phyloP scores from a whole-genome alignment of 148 eudicot species.

The Euryodendron excelsum region DNA sequence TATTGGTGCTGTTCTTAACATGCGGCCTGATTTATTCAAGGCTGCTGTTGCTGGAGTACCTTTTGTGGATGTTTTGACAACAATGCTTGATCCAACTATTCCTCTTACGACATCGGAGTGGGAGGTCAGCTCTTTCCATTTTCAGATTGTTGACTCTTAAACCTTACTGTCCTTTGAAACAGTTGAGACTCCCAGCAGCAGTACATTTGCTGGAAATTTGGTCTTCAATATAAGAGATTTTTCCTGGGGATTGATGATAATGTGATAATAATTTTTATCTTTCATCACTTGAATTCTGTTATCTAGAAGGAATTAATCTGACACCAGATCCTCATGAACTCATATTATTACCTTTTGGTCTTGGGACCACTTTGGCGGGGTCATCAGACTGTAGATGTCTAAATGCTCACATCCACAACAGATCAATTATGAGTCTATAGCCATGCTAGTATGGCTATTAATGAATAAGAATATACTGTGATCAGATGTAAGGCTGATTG shows the following conservation, averaged over 20 bases:
- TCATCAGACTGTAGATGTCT: not conserved
- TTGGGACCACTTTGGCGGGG: too few relatives aligned
- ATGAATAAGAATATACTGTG: not conserved
- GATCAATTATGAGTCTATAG: not conserved
- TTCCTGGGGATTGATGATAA: not conserved
- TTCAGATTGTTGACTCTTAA: not conserved
- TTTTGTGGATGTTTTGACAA: constrained; percentile 87
- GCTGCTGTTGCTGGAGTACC: constrained; percentile 92
- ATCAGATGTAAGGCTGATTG: not conserved
- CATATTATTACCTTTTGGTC: not conserved
- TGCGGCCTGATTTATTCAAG: constrained; percentile 94
- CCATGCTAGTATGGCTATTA: not conserved
- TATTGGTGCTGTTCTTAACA: constrained; percentile 87
- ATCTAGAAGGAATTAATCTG: too few relatives aligned
- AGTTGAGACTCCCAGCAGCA: not conserved
- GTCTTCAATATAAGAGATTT: not conserved
- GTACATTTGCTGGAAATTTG: not conserved
- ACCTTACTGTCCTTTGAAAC: not conserved
- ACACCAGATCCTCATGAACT: not conserved
- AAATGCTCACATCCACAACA: not conserved
- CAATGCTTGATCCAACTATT: constrained; percentile 97
- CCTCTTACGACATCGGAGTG: constrained; percentile 93
- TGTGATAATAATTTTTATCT: not conserved
- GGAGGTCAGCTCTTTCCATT: constrained; percentile 56
- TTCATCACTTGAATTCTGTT: not conserved